These are phyloP conservation scores for Aspergillus quadricinctus DNA, from an alignment of 2,329 filamentous ascomycete genomes.

Conservation along the genomic window DNA sequence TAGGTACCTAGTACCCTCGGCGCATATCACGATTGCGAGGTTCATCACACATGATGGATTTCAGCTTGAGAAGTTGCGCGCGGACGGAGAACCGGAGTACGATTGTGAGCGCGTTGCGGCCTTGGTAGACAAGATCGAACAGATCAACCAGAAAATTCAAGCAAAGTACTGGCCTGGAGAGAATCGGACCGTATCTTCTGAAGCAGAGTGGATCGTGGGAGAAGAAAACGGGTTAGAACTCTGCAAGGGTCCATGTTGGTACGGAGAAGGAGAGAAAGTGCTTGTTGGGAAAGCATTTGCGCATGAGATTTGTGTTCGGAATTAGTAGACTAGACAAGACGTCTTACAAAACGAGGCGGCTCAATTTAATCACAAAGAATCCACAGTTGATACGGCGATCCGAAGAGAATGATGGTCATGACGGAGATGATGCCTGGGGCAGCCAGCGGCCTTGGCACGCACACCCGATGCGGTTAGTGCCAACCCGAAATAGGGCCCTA, in stretches of 20 bases:
- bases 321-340: not conserved
- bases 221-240: constrained; percentile 76
- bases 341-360: not conserved
- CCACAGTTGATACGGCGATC: not conserved
- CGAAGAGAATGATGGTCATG: not conserved
- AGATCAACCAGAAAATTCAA: constrained; percentile 71
- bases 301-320: not conserved
- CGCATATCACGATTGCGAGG: constrained; percentile 81
- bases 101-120: constrained; percentile 53
- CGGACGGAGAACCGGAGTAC: constrained; percentile 29
- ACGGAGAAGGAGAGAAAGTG: constrained; percentile 74
- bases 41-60: constrained; percentile 67
- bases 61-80: constrained; percentile 27
- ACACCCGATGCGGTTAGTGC: constrained; percentile 25
- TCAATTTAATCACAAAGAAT: not conserved
- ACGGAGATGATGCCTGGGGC: constrained; percentile 14
- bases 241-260: constrained; percentile 75
- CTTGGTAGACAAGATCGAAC: constrained; percentile 69
- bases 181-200: constrained; percentile 37
- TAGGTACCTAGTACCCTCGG: constrained; percentile 82
- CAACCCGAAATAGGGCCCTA: constrained; percentile 36
- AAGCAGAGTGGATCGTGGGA: constrained; percentile 81
- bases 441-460: constrained; percentile 16
- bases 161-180: constrained; percentile 63
- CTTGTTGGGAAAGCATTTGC: constrained; percentile 47